These are phyloP conservation scores for Fraxinus americana DNA, from an alignment of 257 asterid genomes.

Conservation along the genomic window DNA sequence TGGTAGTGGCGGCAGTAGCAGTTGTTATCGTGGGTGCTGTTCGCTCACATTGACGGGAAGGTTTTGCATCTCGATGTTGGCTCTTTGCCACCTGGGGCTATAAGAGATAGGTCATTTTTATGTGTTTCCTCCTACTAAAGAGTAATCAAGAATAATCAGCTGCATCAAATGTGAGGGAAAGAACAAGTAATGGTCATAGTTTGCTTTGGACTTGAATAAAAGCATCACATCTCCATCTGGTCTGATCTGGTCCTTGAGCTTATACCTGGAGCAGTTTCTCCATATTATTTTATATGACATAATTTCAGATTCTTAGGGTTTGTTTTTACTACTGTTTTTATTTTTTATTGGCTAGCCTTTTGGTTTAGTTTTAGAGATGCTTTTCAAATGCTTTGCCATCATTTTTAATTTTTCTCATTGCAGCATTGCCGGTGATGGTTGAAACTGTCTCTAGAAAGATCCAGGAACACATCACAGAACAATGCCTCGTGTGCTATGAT, in stretches of 20 bases:
- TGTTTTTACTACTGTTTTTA: neutral
- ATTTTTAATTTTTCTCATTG: conserved; percentile 27
- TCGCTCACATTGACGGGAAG: neutral
- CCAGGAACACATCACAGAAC: conserved; percentile 76
- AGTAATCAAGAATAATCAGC: neutral
- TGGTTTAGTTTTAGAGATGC: neutral
- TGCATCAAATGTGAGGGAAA: neutral
- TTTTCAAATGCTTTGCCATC: neutral
- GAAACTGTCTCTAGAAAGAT: conserved; percentile 77
- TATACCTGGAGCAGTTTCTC: conserved; percentile 1
- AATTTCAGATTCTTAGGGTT: conserved; percentile 4
- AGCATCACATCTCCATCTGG: neutral
- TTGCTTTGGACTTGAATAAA: neutral
- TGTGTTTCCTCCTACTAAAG: neutral
- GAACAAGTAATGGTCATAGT: neutral
- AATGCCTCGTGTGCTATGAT: conserved; percentile 93
- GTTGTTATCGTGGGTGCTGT: neutral
- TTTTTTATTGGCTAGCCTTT: neutral
- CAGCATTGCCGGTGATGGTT: conserved; percentile 88
- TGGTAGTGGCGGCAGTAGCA: neutral
- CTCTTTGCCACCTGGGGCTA: too few relatives aligned
- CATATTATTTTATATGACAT: neutral
- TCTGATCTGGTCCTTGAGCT: neutral
- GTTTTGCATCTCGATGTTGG: too few relatives aligned
- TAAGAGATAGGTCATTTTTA: neutral